Percentiles rank a stretch among this genome's conserved stretches.
Evolutionary conservation across 2,329 filamentous ascomycete species (phyloP).

Genomic region (Epichloe gansuensis): DNA sequence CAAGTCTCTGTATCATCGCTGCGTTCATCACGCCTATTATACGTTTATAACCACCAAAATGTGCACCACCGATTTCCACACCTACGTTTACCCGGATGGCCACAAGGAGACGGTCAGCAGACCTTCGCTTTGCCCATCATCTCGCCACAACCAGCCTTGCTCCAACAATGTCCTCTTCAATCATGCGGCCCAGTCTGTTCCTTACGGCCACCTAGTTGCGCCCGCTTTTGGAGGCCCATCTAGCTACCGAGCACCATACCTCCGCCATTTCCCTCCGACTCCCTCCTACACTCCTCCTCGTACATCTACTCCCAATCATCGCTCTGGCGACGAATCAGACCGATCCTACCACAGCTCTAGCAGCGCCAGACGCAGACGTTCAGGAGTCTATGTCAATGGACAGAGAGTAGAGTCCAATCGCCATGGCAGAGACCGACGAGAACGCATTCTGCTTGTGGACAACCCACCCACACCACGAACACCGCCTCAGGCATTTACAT

Average conservation of each 20-base stretch:
- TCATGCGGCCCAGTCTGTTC: constrained; percentile 25
- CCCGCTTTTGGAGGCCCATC: constrained; percentile 4
- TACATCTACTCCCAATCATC: constrained; percentile 19
- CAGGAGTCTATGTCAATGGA: constrained; percentile 26
- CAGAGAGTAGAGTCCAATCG: constrained; percentile 22
- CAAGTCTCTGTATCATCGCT: background rate
- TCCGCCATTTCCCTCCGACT: constrained; percentile 26
- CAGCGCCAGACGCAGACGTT: constrained; percentile 20
- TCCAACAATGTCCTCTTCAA: constrained; percentile 26
- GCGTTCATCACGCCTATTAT: background rate
- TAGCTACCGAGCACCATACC: constrained; percentile 10
- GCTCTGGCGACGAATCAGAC: constrained; percentile 26
- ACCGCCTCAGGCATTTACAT: constrained; percentile 28
- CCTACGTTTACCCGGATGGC: constrained; percentile 34
- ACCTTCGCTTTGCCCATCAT: constrained; percentile 24
- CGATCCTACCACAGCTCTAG: constrained; percentile 20
- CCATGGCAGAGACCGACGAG: constrained; percentile 18
- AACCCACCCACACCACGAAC: constrained; percentile 32
- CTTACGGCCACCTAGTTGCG: constrained; percentile 16
- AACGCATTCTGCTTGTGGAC: constrained; percentile 33
- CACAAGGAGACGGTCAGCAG: constrained; percentile 21
- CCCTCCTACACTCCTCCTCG: constrained; percentile 23
- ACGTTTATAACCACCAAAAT: constrained; percentile 23
- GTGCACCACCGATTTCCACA: constrained; percentile 36
- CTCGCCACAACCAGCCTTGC: constrained; percentile 30